A percentile compares a stretch with the other conserved stretches of the same genome.
phyloP scores from a whole-genome alignment of 805 yeast genomes.

The Hanseniaspora guilliermondii region DNA sequence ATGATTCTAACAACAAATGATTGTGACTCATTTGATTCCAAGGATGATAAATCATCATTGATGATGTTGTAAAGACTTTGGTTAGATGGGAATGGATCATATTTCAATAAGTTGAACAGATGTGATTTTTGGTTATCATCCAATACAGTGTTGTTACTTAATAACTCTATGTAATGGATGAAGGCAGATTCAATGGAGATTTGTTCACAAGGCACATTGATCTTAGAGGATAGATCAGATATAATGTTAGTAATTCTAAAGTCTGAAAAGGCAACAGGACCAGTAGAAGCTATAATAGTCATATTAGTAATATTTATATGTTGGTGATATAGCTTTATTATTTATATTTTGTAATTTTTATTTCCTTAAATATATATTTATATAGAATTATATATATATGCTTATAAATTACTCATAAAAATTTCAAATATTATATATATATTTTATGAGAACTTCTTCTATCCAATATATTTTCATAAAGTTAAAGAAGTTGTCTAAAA shows the following conservation, averaged over 20 bases:
- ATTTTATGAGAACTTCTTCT: too few relatives aligned
- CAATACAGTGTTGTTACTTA: slow-evolving; percentile 24
- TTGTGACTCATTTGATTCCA: slow-evolving; percentile 11
- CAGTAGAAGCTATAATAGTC: slow-evolving; percentile 52
- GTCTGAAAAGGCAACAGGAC: slow-evolving; percentile 79
- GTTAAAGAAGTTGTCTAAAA: too few relatives aligned
- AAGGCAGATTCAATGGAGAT: slow-evolving; percentile 63
- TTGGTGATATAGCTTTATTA: too few relatives aligned
- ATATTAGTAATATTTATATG: slow-evolving; percentile 17
- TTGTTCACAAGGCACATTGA: slow-evolving; percentile 49
- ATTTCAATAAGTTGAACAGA: slow-evolving; percentile 53
- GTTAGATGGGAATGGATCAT: slow-evolving; percentile 37
- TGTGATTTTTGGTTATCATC: slow-evolving; percentile 34
- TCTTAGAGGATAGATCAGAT: slow-evolving; percentile 57
- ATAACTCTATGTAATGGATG: slow-evolving; percentile 65
- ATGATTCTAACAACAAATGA: slow-evolving; percentile 49
- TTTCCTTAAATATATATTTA: too few relatives aligned
- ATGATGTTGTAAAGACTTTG: slow-evolving; percentile 26
- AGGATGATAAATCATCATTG: slow-evolving; percentile 21
- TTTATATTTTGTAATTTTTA: too few relatives aligned
- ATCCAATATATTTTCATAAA: too few relatives aligned
- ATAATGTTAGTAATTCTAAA: slow-evolving; percentile 63
- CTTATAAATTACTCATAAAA: too few relatives aligned
- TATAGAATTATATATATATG: too few relatives aligned
- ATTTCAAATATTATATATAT: too few relatives aligned